Evolutionary conservation across 805 yeast genomes (phyloP).

Genomic region (Candida germanica): DNA sequence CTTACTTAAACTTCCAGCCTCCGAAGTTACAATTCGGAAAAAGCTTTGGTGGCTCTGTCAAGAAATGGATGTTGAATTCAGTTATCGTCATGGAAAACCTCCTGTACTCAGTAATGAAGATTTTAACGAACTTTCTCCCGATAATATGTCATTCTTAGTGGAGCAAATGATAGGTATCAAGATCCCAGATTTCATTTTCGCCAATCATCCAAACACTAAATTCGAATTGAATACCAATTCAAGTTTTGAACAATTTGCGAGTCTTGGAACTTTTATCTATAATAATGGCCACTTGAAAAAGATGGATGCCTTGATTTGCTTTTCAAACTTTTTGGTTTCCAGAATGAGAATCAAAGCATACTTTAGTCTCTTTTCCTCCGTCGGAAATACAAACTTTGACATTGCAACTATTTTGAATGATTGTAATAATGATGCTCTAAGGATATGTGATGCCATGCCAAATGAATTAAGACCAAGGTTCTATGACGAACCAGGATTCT

Average conservation of each 20-base stretch:
- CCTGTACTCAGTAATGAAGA: constrained; percentile 26
- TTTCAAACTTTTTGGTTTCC: constrained; percentile 15
- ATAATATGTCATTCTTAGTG: neutral
- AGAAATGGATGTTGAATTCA: constrained; percentile 33
- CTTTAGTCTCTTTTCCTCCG: constrained; percentile 27
- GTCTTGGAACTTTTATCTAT: neutral
- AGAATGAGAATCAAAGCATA: constrained; percentile 28
- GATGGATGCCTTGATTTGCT: neutral
- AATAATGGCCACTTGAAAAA: too few species aligned
- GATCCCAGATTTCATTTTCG: neutral
- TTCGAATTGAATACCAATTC: neutral
- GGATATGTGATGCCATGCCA: constrained; percentile 15
- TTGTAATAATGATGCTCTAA: constrained; percentile 24
- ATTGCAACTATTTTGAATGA: constrained; percentile 22
- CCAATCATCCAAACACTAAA: too few species aligned
- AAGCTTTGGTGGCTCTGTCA: constrained; percentile 35
- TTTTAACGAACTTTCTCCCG: neutral
- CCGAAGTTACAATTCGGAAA: constrained; percentile 21
- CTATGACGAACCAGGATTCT: constrained; percentile 32
- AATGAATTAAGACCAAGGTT: constrained; percentile 26
- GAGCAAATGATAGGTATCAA: neutral
- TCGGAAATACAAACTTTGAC: constrained; percentile 19
- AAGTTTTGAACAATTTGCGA: neutral
- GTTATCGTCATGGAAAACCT: constrained; percentile 38
- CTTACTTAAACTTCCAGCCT: constrained; percentile 16